Percentiles rank a stretch among this genome's conserved stretches.
These are phyloP conservation scores for Myxozyma neotropica DNA, from an alignment of 805 yeast species.

Conservation along the genomic window DNA sequence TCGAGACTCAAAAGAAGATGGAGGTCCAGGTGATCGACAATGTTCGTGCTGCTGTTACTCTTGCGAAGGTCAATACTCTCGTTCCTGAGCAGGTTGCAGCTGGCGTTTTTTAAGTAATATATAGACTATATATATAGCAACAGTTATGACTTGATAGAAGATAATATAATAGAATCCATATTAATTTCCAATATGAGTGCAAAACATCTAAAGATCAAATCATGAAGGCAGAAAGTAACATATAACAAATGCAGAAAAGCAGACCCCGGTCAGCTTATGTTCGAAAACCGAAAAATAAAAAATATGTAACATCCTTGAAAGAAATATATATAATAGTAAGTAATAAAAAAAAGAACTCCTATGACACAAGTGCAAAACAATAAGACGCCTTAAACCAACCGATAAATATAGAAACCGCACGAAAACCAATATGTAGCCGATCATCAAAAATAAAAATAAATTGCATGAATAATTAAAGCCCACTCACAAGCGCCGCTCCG, in stretches of 20 bases:
- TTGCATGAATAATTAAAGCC: no score
- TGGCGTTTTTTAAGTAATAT: neutral
- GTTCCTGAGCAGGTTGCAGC: constrained; percentile 67
- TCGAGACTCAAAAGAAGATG: constrained; percentile 76
- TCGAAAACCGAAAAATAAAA: neutral
- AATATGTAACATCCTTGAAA: neutral
- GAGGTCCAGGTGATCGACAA: constrained; percentile 77
- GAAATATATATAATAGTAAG: neutral
- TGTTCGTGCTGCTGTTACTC: constrained; percentile 56
- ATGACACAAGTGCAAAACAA: neutral
- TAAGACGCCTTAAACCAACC: neutral
- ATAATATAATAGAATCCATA: no score
- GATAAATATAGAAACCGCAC: neutral
- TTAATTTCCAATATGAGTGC: no score
- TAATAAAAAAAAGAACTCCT: neutral
- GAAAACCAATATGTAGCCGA: neutral
- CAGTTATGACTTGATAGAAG: no score
- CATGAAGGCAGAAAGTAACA: no score
- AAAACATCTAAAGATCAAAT: no score
- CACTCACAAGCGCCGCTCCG: no score
- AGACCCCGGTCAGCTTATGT: no score
- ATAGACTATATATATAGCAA: no score
- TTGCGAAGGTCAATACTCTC: constrained; percentile 69
- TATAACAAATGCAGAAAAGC: no score
- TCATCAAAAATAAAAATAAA: neutral